phyloP scores from a whole-genome alignment of 192 early-diverging fungal genomes.

The Phlyctochytrium arcticum region DNA sequence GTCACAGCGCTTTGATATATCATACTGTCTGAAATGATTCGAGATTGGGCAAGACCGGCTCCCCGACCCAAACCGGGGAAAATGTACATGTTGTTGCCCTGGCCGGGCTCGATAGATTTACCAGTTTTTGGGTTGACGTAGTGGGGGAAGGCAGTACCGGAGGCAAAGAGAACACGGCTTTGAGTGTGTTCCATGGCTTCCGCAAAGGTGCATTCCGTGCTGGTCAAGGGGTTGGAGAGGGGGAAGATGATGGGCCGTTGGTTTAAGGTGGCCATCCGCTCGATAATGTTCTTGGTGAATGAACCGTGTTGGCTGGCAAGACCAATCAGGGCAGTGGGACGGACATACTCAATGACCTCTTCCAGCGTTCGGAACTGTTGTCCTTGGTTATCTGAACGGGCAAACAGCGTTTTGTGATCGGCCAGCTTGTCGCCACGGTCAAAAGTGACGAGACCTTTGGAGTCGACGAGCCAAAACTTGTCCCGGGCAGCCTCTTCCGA shows the following conservation, averaged over 20 bases:
- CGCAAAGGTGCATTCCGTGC: conserved; percentile 95
- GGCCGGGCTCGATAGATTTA: conserved; percentile 51
- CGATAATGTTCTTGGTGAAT: conserved; percentile 69
- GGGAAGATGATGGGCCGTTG: conserved; percentile 86
- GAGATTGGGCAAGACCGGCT: conserved; percentile 67
- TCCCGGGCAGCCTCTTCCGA: conserved; percentile 63
- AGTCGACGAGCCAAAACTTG: conserved; percentile 83
- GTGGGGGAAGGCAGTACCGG: conserved; percentile 88
- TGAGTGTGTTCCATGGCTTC: conserved; percentile 81
- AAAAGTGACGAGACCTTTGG: conserved; percentile 83
- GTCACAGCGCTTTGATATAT: conserved; percentile 76
- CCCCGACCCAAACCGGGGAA: conserved; percentile 95
- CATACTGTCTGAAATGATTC: conserved; percentile 71
- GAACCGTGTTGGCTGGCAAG: conserved; percentile 74
- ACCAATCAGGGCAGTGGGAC: conserved; percentile 88
- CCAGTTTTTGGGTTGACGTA: conserved; percentile 63
- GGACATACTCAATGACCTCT: conserved; percentile 79
- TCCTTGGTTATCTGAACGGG: conserved; percentile 80
- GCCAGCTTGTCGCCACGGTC: conserved; percentile 76
- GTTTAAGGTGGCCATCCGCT: conserved; percentile 72
- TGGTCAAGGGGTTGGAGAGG: conserved; percentile 69
- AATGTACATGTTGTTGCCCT: conserved; percentile 96
- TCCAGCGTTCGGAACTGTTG: conserved; percentile 67
- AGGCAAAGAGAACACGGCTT: conserved; percentile 90
- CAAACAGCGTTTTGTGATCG: conserved; percentile 59